Conservation (phyloP, 2,329 filamentous ascomycete genomes). For the Xylaria sp. region DNA sequence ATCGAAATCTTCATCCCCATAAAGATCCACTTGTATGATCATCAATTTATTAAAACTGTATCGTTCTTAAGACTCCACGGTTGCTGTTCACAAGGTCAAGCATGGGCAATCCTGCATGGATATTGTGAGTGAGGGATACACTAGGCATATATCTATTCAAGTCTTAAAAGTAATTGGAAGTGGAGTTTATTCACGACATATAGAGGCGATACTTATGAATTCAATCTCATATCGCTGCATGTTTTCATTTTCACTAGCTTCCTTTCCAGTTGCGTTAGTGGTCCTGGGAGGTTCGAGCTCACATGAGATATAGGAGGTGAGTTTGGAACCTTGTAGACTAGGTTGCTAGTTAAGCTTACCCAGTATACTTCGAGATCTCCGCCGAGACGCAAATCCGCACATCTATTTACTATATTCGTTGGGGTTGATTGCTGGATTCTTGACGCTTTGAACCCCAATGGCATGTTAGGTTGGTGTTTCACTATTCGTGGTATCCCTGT, state of each 20-base stretch:
- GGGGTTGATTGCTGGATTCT: conserved; percentile 1
- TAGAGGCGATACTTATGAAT: too few relatives aligned
- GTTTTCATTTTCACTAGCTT: too few relatives aligned
- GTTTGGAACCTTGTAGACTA: too few relatives aligned
- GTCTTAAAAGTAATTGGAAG: background rate
- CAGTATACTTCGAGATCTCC: conserved; percentile 7
- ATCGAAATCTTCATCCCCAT: background rate
- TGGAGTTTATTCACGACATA: background rate
- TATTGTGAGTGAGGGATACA: background rate
- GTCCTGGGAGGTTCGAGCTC: too few relatives aligned
- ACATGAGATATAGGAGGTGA: too few relatives aligned
- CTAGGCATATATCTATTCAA: background rate
- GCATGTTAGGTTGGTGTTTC: conserved; percentile 24
- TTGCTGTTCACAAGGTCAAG: background rate
- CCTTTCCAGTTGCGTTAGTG: too few relatives aligned
- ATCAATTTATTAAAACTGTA: conserved; percentile 18
- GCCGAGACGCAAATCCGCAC: conserved; percentile 9
- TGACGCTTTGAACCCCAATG: background rate
- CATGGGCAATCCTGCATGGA: background rate
- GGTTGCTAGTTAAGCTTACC: too few relatives aligned
- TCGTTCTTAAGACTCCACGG: conserved; percentile 18
- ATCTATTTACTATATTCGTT: background rate
- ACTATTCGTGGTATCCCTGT: conserved; percentile 27
- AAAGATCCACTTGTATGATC: conserved; percentile 1
- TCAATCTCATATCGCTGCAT: too few relatives aligned